Evolutionary conservation across 2,329 filamentous ascomycete genomes (phyloP), one percentile per base, ranked within the genome.

Genomic region (Diaporthe longicolla): DNA sequence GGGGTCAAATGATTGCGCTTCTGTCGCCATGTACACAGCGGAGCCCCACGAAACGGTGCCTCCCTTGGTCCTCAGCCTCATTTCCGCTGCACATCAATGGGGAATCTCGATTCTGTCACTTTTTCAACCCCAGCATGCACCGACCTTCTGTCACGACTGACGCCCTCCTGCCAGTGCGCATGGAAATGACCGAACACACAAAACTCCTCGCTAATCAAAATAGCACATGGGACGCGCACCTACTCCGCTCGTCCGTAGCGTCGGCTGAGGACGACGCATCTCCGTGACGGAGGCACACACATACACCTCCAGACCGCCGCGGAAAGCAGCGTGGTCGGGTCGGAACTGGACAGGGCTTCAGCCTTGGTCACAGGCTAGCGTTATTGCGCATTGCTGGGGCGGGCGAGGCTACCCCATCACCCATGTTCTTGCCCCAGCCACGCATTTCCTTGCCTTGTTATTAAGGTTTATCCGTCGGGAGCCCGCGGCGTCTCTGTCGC

Each of bases 11-110:
- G 19, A n/a, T 8, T 21, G 45, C 19, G 19, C 6, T 52, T 21
- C 32, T 66, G 63, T 66, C 45, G 26, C 26, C 26, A 37, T 52
- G 21, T 37, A n/a, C 45, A 26, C 21, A 4, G 63, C 63, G 63
- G 63, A 54, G 48, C 29, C 48, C 48, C 63, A 37, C 63, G 63
- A 68, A 68, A 40, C 63, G 63, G 63, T 54, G 48, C n/a, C 70
- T 35, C 73, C 73, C 73, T 72, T 63, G 24, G 37, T 59, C 73
- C 59, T 74, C 73, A 74, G 73, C 73, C 70, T 74, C 63, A 71
- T 72, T 65, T 74, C 73, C 37, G 48, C 57, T 37, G 43, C 54
- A 70, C 26, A 15, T 48, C 19, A 50, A 70, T 37, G 29, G 29
- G n/a, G 21, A 52, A n/a, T 48, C 17, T 71, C 48, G 55, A 61